phyloP scores from a whole-genome alignment of 2,329 filamentous ascomycete species.

The Xylaria sp. region DNA sequence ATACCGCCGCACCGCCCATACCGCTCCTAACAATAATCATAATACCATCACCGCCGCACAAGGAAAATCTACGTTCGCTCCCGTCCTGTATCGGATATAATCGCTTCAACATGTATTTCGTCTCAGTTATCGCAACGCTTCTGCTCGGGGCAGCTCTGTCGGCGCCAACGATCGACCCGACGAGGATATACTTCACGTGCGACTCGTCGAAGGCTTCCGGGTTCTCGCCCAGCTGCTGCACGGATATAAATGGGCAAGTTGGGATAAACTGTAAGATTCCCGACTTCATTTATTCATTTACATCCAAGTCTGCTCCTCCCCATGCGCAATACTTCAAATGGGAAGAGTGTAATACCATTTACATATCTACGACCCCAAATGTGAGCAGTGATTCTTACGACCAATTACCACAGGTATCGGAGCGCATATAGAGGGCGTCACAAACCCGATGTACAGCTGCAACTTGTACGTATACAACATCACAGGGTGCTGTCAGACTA shows the following conservation, averaged over 20 bases:
- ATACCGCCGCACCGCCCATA: neutral
- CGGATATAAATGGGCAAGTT: slow-evolving; percentile 45
- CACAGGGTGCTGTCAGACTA: slow-evolving; percentile 46
- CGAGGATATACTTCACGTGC: slow-evolving; percentile 41
- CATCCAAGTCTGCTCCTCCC: neutral
- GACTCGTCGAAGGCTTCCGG: slow-evolving; percentile 38
- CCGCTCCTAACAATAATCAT: neutral
- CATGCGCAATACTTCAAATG: no score
- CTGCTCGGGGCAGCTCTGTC: slow-evolving; percentile 34
- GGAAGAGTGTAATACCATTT: neutral
- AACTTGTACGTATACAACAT: slow-evolving; percentile 47
- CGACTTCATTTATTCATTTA: neutral
- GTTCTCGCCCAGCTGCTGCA: slow-evolving; percentile 44
- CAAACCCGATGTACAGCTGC: slow-evolving; percentile 44
- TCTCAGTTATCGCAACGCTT: slow-evolving; percentile 27
- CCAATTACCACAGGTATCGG: slow-evolving; percentile 34
- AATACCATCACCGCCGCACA: neutral
- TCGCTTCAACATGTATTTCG: slow-evolving; percentile 34
- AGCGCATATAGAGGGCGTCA: slow-evolving; percentile 42
- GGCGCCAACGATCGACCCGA: slow-evolving; percentile 15
- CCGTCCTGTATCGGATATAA: neutral
- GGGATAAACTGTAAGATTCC: slow-evolving; percentile 43
- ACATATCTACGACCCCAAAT: neutral
- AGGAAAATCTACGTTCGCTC: neutral
- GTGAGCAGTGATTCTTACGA: slow-evolving; percentile 9